Evolutionary conservation across 768 basidiomycete genomes (phyloP), one percentile per base, ranked within the genome.

Genomic region (Phylloporus sp.): DNA sequence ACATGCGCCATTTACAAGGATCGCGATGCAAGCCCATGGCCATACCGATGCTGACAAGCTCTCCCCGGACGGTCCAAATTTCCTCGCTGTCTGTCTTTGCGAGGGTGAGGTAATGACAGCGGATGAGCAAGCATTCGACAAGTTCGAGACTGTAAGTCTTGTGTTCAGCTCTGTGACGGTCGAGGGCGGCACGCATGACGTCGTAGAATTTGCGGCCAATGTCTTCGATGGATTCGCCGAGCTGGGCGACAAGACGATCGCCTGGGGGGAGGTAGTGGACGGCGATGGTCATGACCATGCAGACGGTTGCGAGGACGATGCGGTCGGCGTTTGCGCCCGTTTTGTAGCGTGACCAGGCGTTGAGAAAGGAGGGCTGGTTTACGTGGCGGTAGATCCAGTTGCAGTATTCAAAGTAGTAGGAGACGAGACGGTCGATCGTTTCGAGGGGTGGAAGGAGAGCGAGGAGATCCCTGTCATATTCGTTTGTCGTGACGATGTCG

Each of bases 1-100:
- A 78, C 74, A 88, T 82, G 50, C 77, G 76, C 76, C 81, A 88
- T 61, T 82, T 81, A 35, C 78, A 81, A n/a, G 89, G 89, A 66
- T 91, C 90, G 17, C 90, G 80, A 66, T 91, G 89, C 8, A 91
- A 69, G 9, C 90, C 90, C 81, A 91, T 82, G 11, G 88, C 89
- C 54, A 80, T 84, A 8, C 76, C 86, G 48, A 89, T 82, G 22
- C 80, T 80, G 27, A 89, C 69, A 14, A 90, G 69, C 56, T 90
- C 84, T 3, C 86, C 86, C 20, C 80, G 72, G 29, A 87, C 74
- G 27, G 75, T 69, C 89, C 89, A 91, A 21, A 89, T 80, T 62
- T 89, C 86, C 65, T 91, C 89, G 33, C 80, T 79, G 57, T 90
- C 85, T 0, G 78, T 80, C 59, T 88, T 90, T 4, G 77, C 73